phyloP scores from a whole-genome alignment of 768 basidiomycete genomes.

The Boletus rubescentipes region DNA sequence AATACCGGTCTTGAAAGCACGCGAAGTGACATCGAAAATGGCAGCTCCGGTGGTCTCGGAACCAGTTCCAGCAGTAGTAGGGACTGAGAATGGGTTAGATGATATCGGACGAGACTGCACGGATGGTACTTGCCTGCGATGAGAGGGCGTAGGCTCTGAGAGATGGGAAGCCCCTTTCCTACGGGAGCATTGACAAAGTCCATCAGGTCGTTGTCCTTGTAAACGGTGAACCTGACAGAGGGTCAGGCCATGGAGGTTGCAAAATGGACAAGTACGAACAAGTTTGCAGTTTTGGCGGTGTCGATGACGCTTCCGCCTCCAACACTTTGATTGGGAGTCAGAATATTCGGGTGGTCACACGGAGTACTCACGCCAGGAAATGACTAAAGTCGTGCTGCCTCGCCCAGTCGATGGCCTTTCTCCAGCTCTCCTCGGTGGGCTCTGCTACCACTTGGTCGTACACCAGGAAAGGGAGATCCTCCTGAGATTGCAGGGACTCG shows the following conservation, averaged over 20 bases:
- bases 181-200: constrained; percentile 98
- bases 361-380: constrained; percentile 72
- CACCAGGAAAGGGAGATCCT: constrained; percentile 75
- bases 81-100: constrained; percentile 39
- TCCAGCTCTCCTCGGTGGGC: constrained; percentile 90
- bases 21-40: constrained; percentile 89
- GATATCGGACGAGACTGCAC: background rate
- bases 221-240: constrained; percentile 70
- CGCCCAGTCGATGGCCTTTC: constrained; percentile 86
- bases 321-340: constrained; percentile 45
- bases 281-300: constrained; percentile 92
- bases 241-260: constrained; percentile 1
- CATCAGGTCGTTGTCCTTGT: constrained; percentile 88
- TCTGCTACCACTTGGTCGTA: constrained; percentile 83
- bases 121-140: constrained; percentile 61
- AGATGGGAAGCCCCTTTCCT: constrained; percentile 87
- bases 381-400: constrained; percentile 87
- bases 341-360: background rate
- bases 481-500: constrained; percentile 74
- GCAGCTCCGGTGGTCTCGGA: constrained; percentile 95
- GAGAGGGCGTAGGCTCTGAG: constrained; percentile 70
- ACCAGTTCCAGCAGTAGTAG: constrained; percentile 84
- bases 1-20: constrained; percentile 95
- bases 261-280: constrained; percentile 46
- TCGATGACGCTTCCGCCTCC: constrained; percentile 96